Evolutionary conservation across 192 early-diverging fungal species (phyloP).

Genomic region (Rhizophagus sp.): DNA sequence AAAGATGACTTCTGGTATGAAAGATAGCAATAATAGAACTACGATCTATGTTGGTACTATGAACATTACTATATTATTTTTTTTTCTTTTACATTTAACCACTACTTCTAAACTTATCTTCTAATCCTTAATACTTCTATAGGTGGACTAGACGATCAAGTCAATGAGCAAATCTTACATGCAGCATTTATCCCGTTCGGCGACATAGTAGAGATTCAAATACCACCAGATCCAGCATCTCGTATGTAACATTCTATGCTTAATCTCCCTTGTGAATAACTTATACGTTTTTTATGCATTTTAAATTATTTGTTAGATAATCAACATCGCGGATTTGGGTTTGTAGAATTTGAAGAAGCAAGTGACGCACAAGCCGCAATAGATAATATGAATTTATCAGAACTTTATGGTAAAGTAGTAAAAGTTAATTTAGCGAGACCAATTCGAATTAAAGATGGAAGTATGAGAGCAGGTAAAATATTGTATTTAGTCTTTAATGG

Average conservation of each 20-base stretch:
- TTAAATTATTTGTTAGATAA: conserved; percentile 41
- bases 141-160: conserved; percentile 82
- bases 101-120: neutral
- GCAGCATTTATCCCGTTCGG: conserved; percentile 97
- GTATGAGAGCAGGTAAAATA: conserved; percentile 40
- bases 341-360: conserved; percentile 88
- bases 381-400: conserved; percentile 91
- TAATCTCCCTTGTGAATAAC: neutral
- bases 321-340: conserved; percentile 91
- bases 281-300: neutral
- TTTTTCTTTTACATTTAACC: neutral
- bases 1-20: conserved; percentile 7
- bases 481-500: neutral
- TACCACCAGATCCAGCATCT: conserved; percentile 82
- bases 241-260: conserved; percentile 42
- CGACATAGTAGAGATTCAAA: conserved; percentile 84
- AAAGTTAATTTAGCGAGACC: conserved; percentile 85
- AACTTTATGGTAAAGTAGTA: conserved; percentile 88
- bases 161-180: conserved; percentile 75
- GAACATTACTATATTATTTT: neutral
- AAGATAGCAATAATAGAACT: conserved; percentile 37
- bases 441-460: conserved; percentile 42
- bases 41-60: conserved; percentile 50
- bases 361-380: conserved; percentile 87
- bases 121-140: neutral